Conservation (phyloP, 2,329 filamentous ascomycete genomes). For the Verticillium klebahnii region DNA sequence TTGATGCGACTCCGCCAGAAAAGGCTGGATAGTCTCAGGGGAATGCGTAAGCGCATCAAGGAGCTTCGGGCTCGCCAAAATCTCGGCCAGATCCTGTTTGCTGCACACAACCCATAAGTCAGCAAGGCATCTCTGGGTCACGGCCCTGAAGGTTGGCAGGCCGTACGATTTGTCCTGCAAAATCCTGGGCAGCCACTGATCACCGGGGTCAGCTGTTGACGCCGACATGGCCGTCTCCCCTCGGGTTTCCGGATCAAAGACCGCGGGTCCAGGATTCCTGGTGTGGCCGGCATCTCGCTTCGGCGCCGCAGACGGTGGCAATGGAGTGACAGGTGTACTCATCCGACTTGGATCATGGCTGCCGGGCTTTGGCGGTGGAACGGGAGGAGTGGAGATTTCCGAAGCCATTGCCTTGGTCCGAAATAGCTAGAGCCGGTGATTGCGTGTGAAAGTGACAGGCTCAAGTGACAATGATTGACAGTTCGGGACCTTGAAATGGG, state of each 20-base stretch:
- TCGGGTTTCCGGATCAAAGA: not conserved
- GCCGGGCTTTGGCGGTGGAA: conserved; percentile 67
- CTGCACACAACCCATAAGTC: conserved; percentile 35
- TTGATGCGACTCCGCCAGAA: conserved; percentile 60
- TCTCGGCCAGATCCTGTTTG: conserved; percentile 71
- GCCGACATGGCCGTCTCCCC: conserved; percentile 15
- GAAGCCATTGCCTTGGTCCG: not conserved
- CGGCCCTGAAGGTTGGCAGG: not conserved
- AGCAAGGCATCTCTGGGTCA: not conserved
- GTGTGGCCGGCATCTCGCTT: conserved; percentile 21
- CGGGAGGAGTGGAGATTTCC: conserved; percentile 46
- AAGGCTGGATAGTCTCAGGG: conserved; percentile 64
- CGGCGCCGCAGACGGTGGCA: conserved; percentile 37
- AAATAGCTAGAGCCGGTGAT: not conserved
- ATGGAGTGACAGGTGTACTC: conserved; percentile 51
- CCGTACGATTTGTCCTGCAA: conserved; percentile 75
- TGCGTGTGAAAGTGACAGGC: no score
- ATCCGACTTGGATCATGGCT: conserved; percentile 65
- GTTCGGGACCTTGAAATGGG: no score
- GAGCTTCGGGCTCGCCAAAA: conserved; percentile 60
- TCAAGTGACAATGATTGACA: no score
- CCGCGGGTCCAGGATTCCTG: not conserved
- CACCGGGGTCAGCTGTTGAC: conserved; percentile 52
- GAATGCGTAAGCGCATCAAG: conserved; percentile 71
- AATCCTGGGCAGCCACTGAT: conserved; percentile 73